Evolutionary conservation across 139 green algal species (phyloP), one percentile per base, ranked within the genome.

Genomic region (Pleodorina starrii): DNA sequence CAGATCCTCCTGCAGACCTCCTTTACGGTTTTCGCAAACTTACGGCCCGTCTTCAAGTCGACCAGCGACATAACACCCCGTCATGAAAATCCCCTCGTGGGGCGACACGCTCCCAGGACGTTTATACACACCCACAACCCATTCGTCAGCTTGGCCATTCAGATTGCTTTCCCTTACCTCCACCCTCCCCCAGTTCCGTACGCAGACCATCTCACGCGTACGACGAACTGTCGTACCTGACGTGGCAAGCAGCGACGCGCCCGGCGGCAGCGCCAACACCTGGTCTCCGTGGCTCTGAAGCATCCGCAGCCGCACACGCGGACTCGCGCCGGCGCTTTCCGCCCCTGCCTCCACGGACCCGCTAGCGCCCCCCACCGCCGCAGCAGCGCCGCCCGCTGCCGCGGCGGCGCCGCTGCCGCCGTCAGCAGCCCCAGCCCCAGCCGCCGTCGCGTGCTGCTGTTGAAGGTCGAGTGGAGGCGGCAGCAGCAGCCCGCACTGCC

Each of bases 261-360:
- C 91, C 14, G 83, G 84, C 68, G 93, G 92, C 77, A 95, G 89
- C 38, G 72, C 9, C 63, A 94, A 42, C 35, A 95, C 89, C 90
- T 93, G 88, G 51, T 95, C 93, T 0, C 93, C 93, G 79, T 95
- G 93, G 25, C 90, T 94, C 75, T 95, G 78, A 21, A 95, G 80
- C 29, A 95, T 51, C 57, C 63, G 71, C 43, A 95, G 71, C 43
- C 29, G 54, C 40, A 72, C 1, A 0, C 48, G 32, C 38, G n/a
- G 57, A 60, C 17, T 32, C 54, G 29, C 25, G 29, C 54, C 54
- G 54, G 21, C 54, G 54, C 54, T 66, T 66, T 66, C 29, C 54
- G 7, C 54, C 25, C 29, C 54, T 66, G 7, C 29, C 54, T 32
- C 54, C 21, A 66, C 54, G 29, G 5, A 21, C 54, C 21, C 54